Evolutionary conservation across 2,329 filamentous ascomycete genomes (phyloP), one percentile per base, ranked within the genome.

Genomic region (Arthrobotrys megalospora): DNA sequence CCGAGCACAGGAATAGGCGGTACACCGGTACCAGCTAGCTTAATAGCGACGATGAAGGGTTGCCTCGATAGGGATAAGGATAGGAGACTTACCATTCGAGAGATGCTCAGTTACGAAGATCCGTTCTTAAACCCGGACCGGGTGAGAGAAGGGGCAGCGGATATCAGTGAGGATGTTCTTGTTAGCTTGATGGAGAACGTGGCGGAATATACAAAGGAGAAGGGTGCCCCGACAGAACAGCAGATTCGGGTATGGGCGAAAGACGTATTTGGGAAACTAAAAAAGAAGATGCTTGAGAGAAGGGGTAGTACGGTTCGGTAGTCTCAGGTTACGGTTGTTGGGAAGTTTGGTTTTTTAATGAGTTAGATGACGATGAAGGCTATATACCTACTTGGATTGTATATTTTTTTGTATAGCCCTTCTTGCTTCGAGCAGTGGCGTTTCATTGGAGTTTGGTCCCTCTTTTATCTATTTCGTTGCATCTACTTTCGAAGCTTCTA

Each of bases 1-100:
- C 91, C 91, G 0, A 87, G 90, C 0, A 86, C 88, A 1, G 93
- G 91, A 11, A 86, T 94, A 63, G 93, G 93, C 50, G 91, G 87
- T 65, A 86, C 87, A 0, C 85, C 86, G 0, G 89, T 92, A 0
- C 90, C 90, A 0, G 85, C 86, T 0, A 88, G 87, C 10, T 85
- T 92, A 11, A 83, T 92, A 38, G 85, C 87, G 34, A 91, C 90
- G 0, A 86, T 92, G 86, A 88, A 86, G 81, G 86, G 88, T 14
- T 92, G 90, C 81, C 85, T 92, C 7, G 87, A 86, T 81, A 87
- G 90, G 64, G 89, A 92, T 80, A 88, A 88, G 80, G 87, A 89
- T 80, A 85, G 89, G 82, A 87, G 91, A 0, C 90, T 90, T 1
- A 90, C 90, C 0, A 91, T 89, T 81, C 88, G 87, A 21, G 88